These are phyloP conservation scores for Beauveria sp. DNA, from an alignment of 2,329 filamentous ascomycete species.

Conservation along the genomic window DNA sequence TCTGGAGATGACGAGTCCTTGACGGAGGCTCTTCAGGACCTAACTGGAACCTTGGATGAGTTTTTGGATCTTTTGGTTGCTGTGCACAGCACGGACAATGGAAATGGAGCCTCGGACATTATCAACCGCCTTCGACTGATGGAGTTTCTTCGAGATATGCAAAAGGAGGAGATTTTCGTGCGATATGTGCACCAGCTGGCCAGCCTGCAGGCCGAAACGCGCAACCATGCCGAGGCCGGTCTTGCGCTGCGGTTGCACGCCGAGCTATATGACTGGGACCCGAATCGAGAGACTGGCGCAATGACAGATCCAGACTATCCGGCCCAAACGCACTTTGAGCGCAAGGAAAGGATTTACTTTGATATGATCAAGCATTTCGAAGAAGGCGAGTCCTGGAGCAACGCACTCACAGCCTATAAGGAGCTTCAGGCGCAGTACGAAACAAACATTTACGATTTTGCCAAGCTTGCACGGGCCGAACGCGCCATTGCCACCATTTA, in stretches of 20 bases:
- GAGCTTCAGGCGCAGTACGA: constrained; percentile 92
- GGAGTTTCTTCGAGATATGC: constrained; percentile 95
- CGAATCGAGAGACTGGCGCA: constrained; percentile 55
- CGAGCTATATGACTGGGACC: constrained; percentile 88
- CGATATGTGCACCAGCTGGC: constrained; percentile 92
- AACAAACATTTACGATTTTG: constrained; percentile 80
- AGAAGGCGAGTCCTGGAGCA: constrained; percentile 88
- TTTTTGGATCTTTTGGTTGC: constrained; percentile 85
- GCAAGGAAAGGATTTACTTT: constrained; percentile 88
- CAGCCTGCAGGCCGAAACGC: constrained; percentile 63
- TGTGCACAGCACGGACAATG: constrained; percentile 70
- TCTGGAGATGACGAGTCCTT: constrained; percentile 60
- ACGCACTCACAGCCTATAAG: constrained; percentile 78
- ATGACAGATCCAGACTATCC: constrained; percentile 71
- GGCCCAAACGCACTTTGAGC: constrained; percentile 79
- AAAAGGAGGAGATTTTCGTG: constrained; percentile 94
- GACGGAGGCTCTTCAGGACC: constrained; percentile 65
- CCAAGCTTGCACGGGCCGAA: constrained; percentile 82
- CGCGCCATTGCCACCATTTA: constrained; percentile 89
- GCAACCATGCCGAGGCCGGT: constrained; percentile 81
- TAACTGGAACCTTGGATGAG: constrained; percentile 81
- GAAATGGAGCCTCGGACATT: constrained; percentile 70
- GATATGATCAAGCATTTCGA: constrained; percentile 93
- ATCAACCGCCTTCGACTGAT: constrained; percentile 86
- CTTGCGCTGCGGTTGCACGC: constrained; percentile 85